Conservation (phyloP, 345 rosid genomes). For the Moricandia arvensis region DNA sequence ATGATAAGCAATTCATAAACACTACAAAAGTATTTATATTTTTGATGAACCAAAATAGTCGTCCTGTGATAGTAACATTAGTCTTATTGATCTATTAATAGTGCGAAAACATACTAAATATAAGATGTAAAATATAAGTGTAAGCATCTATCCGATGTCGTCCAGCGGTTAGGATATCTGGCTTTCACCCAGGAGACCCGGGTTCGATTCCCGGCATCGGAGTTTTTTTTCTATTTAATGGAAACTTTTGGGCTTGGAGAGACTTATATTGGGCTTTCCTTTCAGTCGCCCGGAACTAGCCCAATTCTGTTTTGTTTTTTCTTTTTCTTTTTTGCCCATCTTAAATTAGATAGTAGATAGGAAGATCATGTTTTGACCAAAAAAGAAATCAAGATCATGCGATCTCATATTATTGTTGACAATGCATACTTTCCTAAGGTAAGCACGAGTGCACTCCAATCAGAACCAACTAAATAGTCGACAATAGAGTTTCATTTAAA, state of each 20-base stretch:
- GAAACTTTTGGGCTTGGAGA: background rate
- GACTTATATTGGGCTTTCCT: background rate
- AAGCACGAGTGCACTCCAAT: slow-evolving; percentile 28
- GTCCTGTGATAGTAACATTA: slow-evolving; percentile 41
- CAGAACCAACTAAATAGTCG: slow-evolving; percentile 25
- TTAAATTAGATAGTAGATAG: background rate
- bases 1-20: background rate
- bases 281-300: background rate
- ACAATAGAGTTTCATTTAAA: background rate
- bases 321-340: background rate
- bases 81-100: slow-evolving; percentile 73
- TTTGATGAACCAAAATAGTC: slow-evolving; percentile 16
- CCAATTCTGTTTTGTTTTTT: background rate
- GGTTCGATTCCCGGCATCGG: slow-evolving; percentile 98
- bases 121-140: background rate
- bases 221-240: slow-evolving; percentile 23
- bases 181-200: slow-evolving; percentile 99
- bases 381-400: background rate
- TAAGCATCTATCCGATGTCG: slow-evolving; percentile 56
- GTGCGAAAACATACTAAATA: slow-evolving; percentile 78
- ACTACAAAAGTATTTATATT: slow-evolving; percentile 8
- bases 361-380: background rate
- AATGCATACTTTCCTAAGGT: slow-evolving; percentile 19
- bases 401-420: background rate
- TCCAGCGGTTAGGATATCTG: slow-evolving; percentile 98